Evolutionary conservation across 805 yeast species (phyloP).

Genomic region (Scheffersomyces coipomensis): DNA sequence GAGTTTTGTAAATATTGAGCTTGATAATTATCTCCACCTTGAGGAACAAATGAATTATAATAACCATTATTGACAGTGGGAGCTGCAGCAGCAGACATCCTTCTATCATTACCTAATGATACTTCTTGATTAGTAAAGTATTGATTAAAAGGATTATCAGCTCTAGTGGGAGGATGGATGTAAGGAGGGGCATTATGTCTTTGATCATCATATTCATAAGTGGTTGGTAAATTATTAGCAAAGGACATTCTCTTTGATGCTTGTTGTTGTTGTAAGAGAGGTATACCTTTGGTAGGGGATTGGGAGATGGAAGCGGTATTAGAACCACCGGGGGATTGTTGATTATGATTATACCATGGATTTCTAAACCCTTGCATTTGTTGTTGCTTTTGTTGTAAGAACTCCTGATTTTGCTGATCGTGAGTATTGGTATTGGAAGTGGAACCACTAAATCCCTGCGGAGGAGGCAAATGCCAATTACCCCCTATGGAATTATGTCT

Average conservation of each 20-base stretch:
- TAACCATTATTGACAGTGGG: slow-evolving; percentile 18
- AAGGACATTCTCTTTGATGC: slow-evolving; percentile 28
- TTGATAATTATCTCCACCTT: slow-evolving; percentile 1
- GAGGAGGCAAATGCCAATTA: slow-evolving; percentile 34
- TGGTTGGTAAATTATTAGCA: slow-evolving; percentile 47
- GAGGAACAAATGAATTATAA: slow-evolving; percentile 5
- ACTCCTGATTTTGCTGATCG: slow-evolving; percentile 8
- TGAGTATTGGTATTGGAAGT: background rate
- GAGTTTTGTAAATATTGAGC: slow-evolving; percentile 3
- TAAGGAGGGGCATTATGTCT: slow-evolving; percentile 23
- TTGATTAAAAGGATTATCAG: slow-evolving; percentile 44
- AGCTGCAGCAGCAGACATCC: slow-evolving; percentile 38
- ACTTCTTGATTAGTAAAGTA: slow-evolving; percentile 41
- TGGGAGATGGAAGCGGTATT: slow-evolving; percentile 11
- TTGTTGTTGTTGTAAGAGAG: slow-evolving; percentile 26
- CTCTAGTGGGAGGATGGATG: slow-evolving; percentile 44
- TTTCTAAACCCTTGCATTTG: slow-evolving; percentile 35
- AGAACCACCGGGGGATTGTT: slow-evolving; percentile 8
- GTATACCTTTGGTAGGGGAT: slow-evolving; percentile 28
- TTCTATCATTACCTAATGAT: slow-evolving; percentile 26
- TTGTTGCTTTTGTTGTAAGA: slow-evolving; percentile 8
- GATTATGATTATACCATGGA: slow-evolving; percentile 40
- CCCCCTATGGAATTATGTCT: slow-evolving; percentile 40
- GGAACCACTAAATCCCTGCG: slow-evolving; percentile 13
- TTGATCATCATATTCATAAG: slow-evolving; percentile 43